phyloP scores from a whole-genome alignment of 441 rosid species.

The Raphanus hybrid region DNA sequence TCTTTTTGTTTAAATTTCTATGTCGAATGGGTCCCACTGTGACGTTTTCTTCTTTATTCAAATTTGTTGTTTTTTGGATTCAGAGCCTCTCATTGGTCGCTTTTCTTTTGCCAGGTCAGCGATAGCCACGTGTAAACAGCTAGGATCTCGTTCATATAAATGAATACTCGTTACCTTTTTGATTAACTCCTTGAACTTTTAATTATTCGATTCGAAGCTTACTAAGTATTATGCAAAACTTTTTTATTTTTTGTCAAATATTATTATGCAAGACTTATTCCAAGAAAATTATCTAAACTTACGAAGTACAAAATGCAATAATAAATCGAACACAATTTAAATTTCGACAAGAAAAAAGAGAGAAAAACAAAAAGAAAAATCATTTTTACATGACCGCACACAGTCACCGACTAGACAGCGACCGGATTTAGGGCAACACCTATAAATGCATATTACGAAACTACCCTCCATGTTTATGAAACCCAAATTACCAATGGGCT shows the following conservation, averaged over 20 bases:
- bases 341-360: background rate
- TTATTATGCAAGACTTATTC: too few species aligned
- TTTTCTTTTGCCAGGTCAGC: conserved; percentile 30
- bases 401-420: background rate
- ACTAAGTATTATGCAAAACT: too few species aligned
- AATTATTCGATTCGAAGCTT: too few species aligned
- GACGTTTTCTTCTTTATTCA: conserved; percentile 6
- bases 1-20: background rate
- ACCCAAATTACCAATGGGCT: background rate
- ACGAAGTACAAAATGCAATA: background rate
- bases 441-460: background rate
- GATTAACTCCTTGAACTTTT: too few species aligned
- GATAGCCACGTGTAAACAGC: conserved; percentile 31
- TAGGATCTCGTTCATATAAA: conserved; percentile 9
- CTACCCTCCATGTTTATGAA: background rate
- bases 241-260: too few species aligned
- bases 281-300: too few species aligned
- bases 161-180: background rate
- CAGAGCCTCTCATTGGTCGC: background rate
- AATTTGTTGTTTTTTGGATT: too few species aligned
- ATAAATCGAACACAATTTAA: background rate
- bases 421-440: background rate
- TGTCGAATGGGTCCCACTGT: conserved; percentile 14
- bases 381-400: background rate
- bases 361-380: background rate